These are phyloP conservation scores for Leishmania lainsoni DNA, from an alignment of 208 protist species.

Conservation along the genomic window DNA sequence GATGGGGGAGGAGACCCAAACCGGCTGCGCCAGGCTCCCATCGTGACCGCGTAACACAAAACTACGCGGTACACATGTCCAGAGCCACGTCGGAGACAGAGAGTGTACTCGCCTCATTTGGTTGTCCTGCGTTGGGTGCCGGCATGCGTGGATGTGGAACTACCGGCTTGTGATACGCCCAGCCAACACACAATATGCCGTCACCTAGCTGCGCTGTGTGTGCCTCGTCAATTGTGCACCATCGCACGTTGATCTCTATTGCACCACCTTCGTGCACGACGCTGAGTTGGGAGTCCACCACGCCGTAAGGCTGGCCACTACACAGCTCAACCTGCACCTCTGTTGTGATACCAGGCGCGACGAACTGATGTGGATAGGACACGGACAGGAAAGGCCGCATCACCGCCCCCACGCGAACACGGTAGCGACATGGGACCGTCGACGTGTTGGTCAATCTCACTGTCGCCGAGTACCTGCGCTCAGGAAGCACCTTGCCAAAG, in stretches of 20 bases:
- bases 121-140: neutral
- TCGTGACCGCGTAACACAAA: neutral
- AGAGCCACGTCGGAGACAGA: constrained; percentile 7
- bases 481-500: constrained; percentile 56
- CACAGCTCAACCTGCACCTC: constrained; percentile 49
- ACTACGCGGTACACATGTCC: constrained; percentile 3
- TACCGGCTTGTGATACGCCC: constrained; percentile 19
- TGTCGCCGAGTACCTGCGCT: constrained; percentile 50
- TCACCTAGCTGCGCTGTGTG: constrained; percentile 22
- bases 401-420: constrained; percentile 37
- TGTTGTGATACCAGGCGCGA: constrained; percentile 77
- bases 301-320: constrained; percentile 53
- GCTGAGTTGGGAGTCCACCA: constrained; percentile 26
- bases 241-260: constrained; percentile 32
- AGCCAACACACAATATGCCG: constrained; percentile 34
- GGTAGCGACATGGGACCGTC: constrained; percentile 83
- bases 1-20: neutral
- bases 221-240: constrained; percentile 37
- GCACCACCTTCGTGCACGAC: constrained; percentile 58
- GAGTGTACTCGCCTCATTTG: neutral
- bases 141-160: constrained; percentile 16
- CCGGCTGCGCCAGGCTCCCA: neutral
- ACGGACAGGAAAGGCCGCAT: constrained; percentile 40
- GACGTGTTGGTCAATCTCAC: constrained; percentile 72
- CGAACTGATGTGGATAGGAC: constrained; percentile 67